Conservation (phyloP, 192 early-diverging fungal species). For the Phycomyces blakesleeanus region DNA sequence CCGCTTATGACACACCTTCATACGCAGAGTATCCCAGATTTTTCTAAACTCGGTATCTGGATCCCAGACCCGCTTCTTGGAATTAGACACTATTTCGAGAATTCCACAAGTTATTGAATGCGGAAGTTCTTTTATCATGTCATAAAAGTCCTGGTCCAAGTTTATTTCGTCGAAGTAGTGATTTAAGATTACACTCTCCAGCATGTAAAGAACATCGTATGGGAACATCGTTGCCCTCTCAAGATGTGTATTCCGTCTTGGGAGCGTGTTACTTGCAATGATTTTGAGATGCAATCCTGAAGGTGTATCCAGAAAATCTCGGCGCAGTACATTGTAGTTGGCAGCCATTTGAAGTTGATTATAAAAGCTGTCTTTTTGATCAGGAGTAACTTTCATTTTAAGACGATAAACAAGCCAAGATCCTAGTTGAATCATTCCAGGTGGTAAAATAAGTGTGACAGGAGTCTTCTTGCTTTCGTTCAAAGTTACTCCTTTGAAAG, state of each 20-base stretch:
- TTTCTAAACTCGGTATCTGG: conserved; percentile 23
- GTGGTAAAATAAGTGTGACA: conserved; percentile 25
- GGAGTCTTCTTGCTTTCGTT: conserved; percentile 3
- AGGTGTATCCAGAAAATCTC: background rate
- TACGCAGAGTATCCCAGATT: conserved; percentile 19
- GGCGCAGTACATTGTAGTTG: conserved; percentile 34
- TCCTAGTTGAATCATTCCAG: conserved; percentile 33
- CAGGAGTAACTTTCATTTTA: background rate
- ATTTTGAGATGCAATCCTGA: background rate
- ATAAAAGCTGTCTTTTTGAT: background rate
- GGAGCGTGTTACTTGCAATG: background rate
- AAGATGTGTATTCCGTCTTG: conserved; percentile 13
- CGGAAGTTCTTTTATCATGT: conserved; percentile 19
- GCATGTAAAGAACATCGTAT: conserved; percentile 45
- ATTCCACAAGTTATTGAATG: conserved; percentile 29
- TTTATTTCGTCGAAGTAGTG: conserved; percentile 45
- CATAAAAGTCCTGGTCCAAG: conserved; percentile 34
- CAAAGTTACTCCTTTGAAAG: background rate
- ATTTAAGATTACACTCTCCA: conserved; percentile 39
- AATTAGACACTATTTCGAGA: conserved; percentile 28
- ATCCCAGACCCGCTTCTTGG: conserved; percentile 40
- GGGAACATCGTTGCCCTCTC: conserved; percentile 11
- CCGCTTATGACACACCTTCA: conserved; percentile 12
- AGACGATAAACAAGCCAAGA: conserved; percentile 44
- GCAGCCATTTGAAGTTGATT: conserved; percentile 22